Evolutionary conservation across 768 basidiomycete genomes (phyloP).

Genomic region (Podaxis pistillaris): DNA sequence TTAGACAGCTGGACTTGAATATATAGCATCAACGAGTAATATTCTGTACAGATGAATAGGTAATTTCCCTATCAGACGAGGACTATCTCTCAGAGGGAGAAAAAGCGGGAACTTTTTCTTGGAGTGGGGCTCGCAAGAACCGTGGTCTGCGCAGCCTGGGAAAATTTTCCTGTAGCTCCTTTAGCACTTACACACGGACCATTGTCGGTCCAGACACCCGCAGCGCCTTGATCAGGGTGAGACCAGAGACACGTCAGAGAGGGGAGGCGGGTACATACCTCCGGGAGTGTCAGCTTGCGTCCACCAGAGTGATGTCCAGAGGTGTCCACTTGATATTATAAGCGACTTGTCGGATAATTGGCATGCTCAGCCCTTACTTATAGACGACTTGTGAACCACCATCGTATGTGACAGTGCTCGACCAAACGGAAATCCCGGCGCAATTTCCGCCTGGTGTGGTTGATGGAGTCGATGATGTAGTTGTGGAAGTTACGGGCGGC

Average conservation of each 20-base stretch:
- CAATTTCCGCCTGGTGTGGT: slow-evolving; percentile 38
- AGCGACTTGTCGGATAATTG: slow-evolving; percentile 4
- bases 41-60: background rate
- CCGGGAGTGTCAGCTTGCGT: slow-evolving; percentile 56
- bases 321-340: slow-evolving; percentile 28
- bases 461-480: slow-evolving; percentile 22
- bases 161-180: slow-evolving; percentile 1
- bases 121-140: slow-evolving; percentile 5
- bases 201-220: slow-evolving; percentile 56
- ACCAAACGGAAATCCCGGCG: slow-evolving; percentile 51
- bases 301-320: slow-evolving; percentile 61
- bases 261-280: slow-evolving; percentile 27
- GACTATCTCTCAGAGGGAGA: background rate
- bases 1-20: background rate
- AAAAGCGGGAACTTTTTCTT: slow-evolving; percentile 2
- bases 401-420: slow-evolving; percentile 42
- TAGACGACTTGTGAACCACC: slow-evolving; percentile 52
- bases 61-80: background rate
- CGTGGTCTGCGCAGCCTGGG: slow-evolving; percentile 1
- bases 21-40: background rate
- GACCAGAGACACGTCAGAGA: background rate
- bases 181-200: slow-evolving; percentile 40
- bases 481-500: slow-evolving; percentile 19
- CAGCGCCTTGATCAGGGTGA: slow-evolving; percentile 33
- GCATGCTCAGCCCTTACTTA: slow-evolving; percentile 34